Base-by-base conservation (phyloP, 2,329 filamentous ascomycete genomes). In the Xylariaceae sp. region DNA sequence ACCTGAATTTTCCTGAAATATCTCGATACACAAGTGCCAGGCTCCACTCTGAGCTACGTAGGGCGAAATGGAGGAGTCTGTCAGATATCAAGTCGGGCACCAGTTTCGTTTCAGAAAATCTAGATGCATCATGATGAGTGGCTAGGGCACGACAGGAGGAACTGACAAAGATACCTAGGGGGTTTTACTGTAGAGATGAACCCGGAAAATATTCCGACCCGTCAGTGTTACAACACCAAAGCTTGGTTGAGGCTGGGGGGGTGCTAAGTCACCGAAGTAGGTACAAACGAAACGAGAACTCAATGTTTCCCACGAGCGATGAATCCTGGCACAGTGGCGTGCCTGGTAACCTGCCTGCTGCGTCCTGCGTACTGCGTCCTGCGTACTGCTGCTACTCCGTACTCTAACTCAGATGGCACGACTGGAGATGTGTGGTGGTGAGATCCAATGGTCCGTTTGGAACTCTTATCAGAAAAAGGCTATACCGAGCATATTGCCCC, bases 101-200 rank as follows among this genome's bases (percentile, higher is more conserved):
- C 61, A 66, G 55, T 63, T 63, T 62, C 63, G 69, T 69, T 70
- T 70, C 67, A 69, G 66, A 63, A 61, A 50, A 57, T 60, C 51
- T 56, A 35, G 60, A 58, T 64, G 39, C 62, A 58, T 61, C 35
- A 61, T 50, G 60, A 68, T 65, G 64, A 68, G 59, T 69, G 68
- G 68, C 45, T 51, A 57, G 60, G 62, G 64, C 59, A 57, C 35
- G 48, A 50, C 59, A 57, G 64, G 59, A 69, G 64, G 65, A 64
- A 67, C 62, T 63, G 58, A 62, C 59, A 63, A 30, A 62, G 15
- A 35, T 51, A 30, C 11, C 49, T 53, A 50, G 48, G 55, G 60
- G 62, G 55, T 56, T 62, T 64, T 66, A 55, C 61, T 64, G 49
- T 67, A 57, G 57, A 54, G 57, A 37, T 55, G 57, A 49, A 60